A percentile compares a stretch with the other conserved stretches of the same genome.
Evolutionary conservation across 108 stramenopile species (phyloP).

Genomic region (Conticribra guillardii): DNA sequence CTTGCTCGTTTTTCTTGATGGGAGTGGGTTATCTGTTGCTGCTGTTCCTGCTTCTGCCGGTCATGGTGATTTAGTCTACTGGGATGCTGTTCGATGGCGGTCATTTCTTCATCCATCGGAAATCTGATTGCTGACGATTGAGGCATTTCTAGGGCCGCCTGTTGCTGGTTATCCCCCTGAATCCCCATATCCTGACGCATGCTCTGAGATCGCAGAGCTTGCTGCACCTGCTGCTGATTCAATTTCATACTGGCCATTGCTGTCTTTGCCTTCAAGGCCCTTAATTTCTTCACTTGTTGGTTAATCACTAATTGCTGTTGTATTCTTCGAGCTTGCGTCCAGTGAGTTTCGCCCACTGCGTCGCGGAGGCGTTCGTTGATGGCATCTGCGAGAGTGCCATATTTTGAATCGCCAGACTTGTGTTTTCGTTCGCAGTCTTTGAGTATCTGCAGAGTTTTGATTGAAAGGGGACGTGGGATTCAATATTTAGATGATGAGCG

Average conservation of each 20-base stretch:
- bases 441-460: neutral
- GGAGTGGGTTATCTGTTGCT: no score
- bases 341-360: constrained; percentile 1
- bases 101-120: no score
- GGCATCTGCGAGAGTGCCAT: neutral
- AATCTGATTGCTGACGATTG: no score
- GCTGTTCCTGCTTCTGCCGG: no score
- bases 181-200: no score
- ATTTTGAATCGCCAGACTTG: neutral
- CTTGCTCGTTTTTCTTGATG: no score
- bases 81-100: no score
- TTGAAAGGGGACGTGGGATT: neutral
- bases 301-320: neutral
- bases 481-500: no score
- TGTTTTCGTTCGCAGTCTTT: constrained; percentile 9
- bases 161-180: no score
- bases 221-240: neutral
- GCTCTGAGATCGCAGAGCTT: no score
- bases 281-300: neutral
- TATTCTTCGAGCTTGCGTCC: neutral
- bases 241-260: neutral
- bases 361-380: neutral
- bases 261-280: neutral
- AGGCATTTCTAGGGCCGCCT: no score
- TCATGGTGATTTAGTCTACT: no score